A percentile compares a stretch with the other conserved stretches of the same genome.
phyloP scores from a whole-genome alignment of 2,329 filamentous ascomycete genomes.

The Phyllosticta citrichinensis region DNA sequence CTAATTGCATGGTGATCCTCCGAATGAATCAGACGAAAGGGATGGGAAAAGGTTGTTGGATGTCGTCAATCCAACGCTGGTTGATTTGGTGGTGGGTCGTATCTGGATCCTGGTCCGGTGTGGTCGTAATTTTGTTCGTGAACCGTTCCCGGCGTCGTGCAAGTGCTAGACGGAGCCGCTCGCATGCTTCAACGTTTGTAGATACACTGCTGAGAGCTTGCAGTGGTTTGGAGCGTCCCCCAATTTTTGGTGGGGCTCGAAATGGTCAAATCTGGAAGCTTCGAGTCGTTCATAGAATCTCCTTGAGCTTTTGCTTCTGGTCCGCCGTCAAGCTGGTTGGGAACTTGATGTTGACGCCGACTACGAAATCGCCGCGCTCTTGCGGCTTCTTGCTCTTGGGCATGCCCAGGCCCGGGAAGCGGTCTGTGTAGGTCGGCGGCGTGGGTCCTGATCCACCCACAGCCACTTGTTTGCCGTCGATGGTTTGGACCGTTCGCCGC shows the following conservation, averaged over 20 bases:
- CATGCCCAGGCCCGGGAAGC: slow-evolving; percentile 84
- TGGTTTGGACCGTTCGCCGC: slow-evolving; percentile 83
- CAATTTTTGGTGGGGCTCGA: background rate
- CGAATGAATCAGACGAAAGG: background rate
- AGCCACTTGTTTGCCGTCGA: slow-evolving; percentile 77
- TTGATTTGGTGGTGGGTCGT: background rate
- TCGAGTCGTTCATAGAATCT: slow-evolving; percentile 51
- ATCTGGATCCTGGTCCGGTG: background rate
- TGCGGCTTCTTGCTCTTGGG: slow-evolving; percentile 81
- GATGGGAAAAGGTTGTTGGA: background rate
- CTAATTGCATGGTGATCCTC: background rate
- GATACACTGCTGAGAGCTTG: background rate
- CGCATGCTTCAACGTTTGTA: background rate
- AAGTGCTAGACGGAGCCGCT: background rate
- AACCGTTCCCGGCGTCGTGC: background rate
- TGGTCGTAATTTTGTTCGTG: background rate
- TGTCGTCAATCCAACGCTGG: background rate
- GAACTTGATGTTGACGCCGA: slow-evolving; percentile 90
- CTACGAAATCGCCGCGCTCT: slow-evolving; percentile 75
- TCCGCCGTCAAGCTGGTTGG: slow-evolving; percentile 63
- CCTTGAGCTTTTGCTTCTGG: slow-evolving; percentile 73
- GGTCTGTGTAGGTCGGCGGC: slow-evolving; percentile 69
- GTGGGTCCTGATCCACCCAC: slow-evolving; percentile 78
- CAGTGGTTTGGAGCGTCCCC: background rate
- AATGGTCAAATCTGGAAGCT: background rate